Conservation (phyloP, 1,139 yeast species). For the Magnusiomyces magnusii region DNA sequence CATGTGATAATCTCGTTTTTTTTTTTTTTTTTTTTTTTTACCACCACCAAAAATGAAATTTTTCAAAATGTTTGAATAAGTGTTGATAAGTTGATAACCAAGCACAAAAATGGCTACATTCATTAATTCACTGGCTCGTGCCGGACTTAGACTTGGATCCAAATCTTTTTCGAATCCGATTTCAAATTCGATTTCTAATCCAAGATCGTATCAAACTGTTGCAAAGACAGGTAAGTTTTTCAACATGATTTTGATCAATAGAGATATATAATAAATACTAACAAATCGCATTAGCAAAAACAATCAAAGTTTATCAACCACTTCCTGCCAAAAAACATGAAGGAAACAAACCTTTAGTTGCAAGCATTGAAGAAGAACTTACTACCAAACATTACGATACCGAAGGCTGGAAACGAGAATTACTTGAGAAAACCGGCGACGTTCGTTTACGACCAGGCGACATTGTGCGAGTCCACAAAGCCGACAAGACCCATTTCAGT, state of each 20-base stretch:
- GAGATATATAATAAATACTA: too few relatives aligned
- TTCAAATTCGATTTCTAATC: not conserved
- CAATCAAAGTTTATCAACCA: conserved; percentile 29
- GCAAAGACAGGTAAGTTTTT: conserved; percentile 22
- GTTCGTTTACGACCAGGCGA: conserved; percentile 66
- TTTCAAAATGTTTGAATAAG: too few relatives aligned
- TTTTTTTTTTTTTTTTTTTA: too few relatives aligned
- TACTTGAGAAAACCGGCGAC: conserved; percentile 46
- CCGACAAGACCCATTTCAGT: conserved; percentile 58
- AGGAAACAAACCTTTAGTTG: conserved; percentile 22
- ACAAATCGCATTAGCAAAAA: too few relatives aligned
- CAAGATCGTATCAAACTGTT: conserved; percentile 11
- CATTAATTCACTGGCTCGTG: too few relatives aligned
- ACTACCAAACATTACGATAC: conserved; percentile 56
- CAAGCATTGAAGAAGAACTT: conserved; percentile 40
- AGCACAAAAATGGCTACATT: too few relatives aligned
- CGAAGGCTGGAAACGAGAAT: conserved; percentile 59
- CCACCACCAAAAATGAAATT: too few relatives aligned
- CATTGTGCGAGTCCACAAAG: conserved; percentile 65
- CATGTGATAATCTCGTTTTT: too few relatives aligned
- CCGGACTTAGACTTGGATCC: too few relatives aligned
- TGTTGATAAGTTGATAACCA: too few relatives aligned
- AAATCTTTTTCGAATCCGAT: too few relatives aligned
- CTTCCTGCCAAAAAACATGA: conserved; percentile 37
- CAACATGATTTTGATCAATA: not conserved